phyloP scores from a whole-genome alignment of 1,139 yeast genomes.

The Diutina sp. region DNA sequence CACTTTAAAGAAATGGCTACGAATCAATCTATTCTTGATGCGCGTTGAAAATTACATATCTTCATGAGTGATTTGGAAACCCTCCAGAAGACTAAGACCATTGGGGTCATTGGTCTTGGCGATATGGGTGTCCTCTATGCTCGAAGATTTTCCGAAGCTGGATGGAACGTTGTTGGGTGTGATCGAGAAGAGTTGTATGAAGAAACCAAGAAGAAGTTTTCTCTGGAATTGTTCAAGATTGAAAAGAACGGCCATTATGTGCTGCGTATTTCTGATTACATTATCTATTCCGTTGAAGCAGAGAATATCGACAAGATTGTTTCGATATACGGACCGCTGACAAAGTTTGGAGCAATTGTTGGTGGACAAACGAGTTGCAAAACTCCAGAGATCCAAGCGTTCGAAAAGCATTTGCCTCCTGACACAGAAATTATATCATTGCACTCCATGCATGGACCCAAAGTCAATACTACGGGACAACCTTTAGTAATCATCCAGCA shows the following conservation, averaged over 20 bases:
- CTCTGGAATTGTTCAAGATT: constrained; percentile 37
- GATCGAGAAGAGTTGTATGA: constrained; percentile 64
- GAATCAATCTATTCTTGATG: neutral
- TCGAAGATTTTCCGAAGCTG: constrained; percentile 59
- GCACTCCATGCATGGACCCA: constrained; percentile 93
- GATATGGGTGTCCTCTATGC: constrained; percentile 95
- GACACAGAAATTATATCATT: constrained; percentile 79
- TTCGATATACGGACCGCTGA: constrained; percentile 65
- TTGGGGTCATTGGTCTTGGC: constrained; percentile 92
- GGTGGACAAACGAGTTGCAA: constrained; percentile 99
- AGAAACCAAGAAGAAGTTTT: constrained; percentile 26
- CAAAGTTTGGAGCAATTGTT: constrained; percentile 78
- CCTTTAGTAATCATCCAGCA: constrained; percentile 82
- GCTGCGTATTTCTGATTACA: constrained; percentile 66
- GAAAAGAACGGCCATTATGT: constrained; percentile 71
- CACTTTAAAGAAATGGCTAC: no score
- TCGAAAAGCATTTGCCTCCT: constrained; percentile 57
- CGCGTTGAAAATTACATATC: neutral
- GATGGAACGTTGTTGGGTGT: constrained; percentile 88
- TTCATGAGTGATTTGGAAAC: neutral
- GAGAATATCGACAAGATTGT: constrained; percentile 68
- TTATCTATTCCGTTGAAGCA: constrained; percentile 85
- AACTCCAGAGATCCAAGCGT: constrained; percentile 78
- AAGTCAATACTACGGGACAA: constrained; percentile 79
- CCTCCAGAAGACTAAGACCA: constrained; percentile 21